Evolutionary conservation across 495 filamentous ascomycete species (phyloP).

Genomic region (Hypoxylon lienhwacheense): DNA sequence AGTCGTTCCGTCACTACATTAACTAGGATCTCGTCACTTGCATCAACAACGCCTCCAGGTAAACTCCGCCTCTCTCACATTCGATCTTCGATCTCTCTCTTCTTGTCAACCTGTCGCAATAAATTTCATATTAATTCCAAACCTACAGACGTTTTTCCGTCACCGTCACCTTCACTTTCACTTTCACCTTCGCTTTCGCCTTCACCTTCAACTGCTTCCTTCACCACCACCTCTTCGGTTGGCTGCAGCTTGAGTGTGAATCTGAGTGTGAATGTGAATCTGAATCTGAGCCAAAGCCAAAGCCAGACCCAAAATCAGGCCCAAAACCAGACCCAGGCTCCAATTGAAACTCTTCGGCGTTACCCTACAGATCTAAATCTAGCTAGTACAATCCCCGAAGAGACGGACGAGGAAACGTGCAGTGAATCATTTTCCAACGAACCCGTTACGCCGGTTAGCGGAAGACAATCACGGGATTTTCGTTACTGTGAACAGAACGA

Average conservation of each 20-base stretch:
- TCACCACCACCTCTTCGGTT: slow-evolving; percentile 9
- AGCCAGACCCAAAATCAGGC: slow-evolving; percentile 13
- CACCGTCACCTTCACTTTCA: slow-evolving; percentile 16
- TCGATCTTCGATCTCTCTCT: not conserved
- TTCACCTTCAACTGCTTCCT: slow-evolving; percentile 16
- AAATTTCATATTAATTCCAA: slow-evolving; percentile 29
- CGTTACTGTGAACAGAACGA: slow-evolving; percentile 47
- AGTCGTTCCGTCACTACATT: no score
- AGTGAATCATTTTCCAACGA: slow-evolving; percentile 51
- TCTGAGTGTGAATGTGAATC: no score
- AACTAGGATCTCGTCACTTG: slow-evolving; percentile 24
- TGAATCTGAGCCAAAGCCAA: no score
- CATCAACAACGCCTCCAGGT: slow-evolving; percentile 26
- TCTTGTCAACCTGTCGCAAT: not conserved
- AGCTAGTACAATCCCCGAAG: slow-evolving; percentile 49
- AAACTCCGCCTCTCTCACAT: slow-evolving; percentile 30
- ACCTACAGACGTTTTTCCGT: slow-evolving; percentile 30
- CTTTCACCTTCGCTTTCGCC: not conserved
- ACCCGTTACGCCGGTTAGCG: slow-evolving; percentile 53
- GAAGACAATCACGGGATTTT: slow-evolving; percentile 54
- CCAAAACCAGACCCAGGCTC: slow-evolving; percentile 4
- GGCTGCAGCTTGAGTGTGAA: not conserved
- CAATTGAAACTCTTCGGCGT: slow-evolving; percentile 41
- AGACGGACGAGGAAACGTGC: slow-evolving; percentile 51
- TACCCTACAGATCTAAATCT: slow-evolving; percentile 49